phyloP scores from a whole-genome alignment of 306 rosid species.

The Purshia tridentata region DNA sequence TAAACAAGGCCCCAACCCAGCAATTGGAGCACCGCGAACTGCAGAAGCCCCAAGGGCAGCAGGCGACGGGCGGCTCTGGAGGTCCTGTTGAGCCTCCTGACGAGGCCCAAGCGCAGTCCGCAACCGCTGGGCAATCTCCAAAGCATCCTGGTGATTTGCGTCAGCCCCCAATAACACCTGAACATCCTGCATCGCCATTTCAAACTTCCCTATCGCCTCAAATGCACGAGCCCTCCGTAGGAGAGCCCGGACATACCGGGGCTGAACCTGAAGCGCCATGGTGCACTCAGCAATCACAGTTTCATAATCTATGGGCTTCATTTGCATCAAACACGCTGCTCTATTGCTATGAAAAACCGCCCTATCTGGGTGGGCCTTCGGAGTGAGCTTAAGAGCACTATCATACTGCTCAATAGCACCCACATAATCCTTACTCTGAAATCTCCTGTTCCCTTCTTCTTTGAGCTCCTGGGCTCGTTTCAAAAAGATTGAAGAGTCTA shows the following conservation, averaged over 20 bases:
- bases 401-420: slow-evolving; percentile 95
- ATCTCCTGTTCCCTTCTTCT: slow-evolving; percentile 86
- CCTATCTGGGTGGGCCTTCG: slow-evolving; percentile 73
- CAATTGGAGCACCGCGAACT: slow-evolving; percentile 89
- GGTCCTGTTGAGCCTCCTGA: slow-evolving; percentile 88
- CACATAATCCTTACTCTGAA: slow-evolving; percentile 73
- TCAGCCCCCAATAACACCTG: slow-evolving; percentile 71
- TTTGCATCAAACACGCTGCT: slow-evolving; percentile 95
- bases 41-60: slow-evolving; percentile 99
- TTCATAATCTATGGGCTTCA: slow-evolving; percentile 89
- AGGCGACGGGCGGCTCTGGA: slow-evolving; percentile 98
- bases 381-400: slow-evolving; percentile 74
- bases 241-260: slow-evolving; percentile 71
- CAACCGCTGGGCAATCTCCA: slow-evolving; percentile 79
- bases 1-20: slow-evolving; percentile 81
- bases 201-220: slow-evolving; percentile 82
- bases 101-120: slow-evolving; percentile 73
- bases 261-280: slow-evolving; percentile 93
- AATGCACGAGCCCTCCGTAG: slow-evolving; percentile 80
- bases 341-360: slow-evolving; percentile 90
- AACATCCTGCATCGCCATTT: slow-evolving; percentile 85
- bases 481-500: slow-evolving; percentile 76
- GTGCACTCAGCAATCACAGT: slow-evolving; percentile 86
- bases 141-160: slow-evolving; percentile 71
- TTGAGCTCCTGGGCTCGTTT: slow-evolving; percentile 92